Evolutionary conservation across 1,284 basidiomycete genomes (phyloP).

Genomic region (Somion occarium): DNA sequence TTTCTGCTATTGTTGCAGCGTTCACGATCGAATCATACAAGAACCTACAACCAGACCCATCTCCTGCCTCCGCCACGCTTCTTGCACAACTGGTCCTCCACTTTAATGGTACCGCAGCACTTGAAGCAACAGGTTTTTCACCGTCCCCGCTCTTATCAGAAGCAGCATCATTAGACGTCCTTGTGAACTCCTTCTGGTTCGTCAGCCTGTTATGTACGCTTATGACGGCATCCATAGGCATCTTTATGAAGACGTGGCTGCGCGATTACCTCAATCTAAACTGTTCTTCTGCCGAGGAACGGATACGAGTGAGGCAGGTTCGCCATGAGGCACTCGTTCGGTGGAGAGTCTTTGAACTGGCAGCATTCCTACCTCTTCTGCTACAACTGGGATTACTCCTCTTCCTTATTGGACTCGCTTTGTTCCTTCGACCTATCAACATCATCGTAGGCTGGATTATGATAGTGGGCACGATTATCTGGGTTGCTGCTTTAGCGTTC

Average conservation of each 20-base stretch:
- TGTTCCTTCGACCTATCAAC: constrained; percentile 32
- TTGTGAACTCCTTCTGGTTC: constrained; percentile 30
- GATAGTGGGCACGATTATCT: constrained; percentile 25
- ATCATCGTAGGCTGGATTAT: constrained; percentile 26
- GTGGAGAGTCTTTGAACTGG: constrained; percentile 32
- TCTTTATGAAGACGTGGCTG: constrained; percentile 16
- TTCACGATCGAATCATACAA: constrained; percentile 41
- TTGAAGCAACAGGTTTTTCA: neutral
- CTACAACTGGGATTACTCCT: constrained; percentile 36
- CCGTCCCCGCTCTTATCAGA: constrained; percentile 10
- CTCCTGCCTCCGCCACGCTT: constrained; percentile 26
- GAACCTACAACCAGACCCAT: constrained; percentile 29
- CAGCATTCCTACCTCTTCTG: constrained; percentile 34
- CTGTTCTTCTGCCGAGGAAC: constrained; percentile 32
- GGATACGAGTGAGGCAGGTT: constrained; percentile 33
- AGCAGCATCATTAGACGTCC: constrained; percentile 26
- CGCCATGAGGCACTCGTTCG: constrained; percentile 30
- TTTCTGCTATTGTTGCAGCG: constrained; percentile 40
- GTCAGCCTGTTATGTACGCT: constrained; percentile 21
- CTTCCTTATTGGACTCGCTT: constrained; percentile 35
- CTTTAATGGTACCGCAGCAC: neutral
- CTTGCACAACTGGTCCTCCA: constrained; percentile 27
- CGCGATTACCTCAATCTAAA: constrained; percentile 23
- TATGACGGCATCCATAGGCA: constrained; percentile 19
- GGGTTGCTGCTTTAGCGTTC: neutral